Conservation (phyloP, 345 rosid genomes). For the Eutrema heterophyllum region DNA sequence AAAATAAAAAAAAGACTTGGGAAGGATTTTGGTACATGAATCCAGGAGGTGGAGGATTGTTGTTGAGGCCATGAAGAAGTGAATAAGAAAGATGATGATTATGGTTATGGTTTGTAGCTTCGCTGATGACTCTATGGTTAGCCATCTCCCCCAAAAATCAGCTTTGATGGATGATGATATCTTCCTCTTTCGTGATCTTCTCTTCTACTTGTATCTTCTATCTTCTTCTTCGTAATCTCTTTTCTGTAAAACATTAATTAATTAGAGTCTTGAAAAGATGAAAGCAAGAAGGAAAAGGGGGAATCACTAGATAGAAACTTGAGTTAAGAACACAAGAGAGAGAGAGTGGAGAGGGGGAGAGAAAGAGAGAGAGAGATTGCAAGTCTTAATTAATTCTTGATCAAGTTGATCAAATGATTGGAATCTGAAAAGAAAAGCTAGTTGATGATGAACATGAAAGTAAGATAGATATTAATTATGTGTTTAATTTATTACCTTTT, state of each 20-base stretch:
- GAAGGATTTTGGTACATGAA: constrained; percentile 54
- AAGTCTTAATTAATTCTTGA: constrained; percentile 16
- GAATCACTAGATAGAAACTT: neutral
- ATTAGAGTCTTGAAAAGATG: neutral
- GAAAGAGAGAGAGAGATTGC: neutral
- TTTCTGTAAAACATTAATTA: constrained; percentile 24
- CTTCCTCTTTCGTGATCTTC: constrained; percentile 20
- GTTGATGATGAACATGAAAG: constrained; percentile 36
- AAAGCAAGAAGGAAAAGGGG: neutral
- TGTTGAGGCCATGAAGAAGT: constrained; percentile 63
- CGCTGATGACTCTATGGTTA: constrained; percentile 59
- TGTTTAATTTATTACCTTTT: constrained; percentile 27
- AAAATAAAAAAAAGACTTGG: neutral
- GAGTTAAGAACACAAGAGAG: neutral
- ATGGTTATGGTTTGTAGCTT: constrained; percentile 53
- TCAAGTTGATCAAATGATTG: constrained; percentile 18
- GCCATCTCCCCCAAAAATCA: constrained; percentile 58
- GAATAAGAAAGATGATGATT: constrained; percentile 71
- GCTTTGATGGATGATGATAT: neutral
- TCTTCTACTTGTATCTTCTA: too few relatives aligned
- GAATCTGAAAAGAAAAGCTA: constrained; percentile 19
- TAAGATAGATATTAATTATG: neutral
- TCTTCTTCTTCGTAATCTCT: constrained; percentile 4
- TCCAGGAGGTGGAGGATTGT: constrained; percentile 41
- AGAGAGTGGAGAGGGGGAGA: too few relatives aligned